Base-by-base conservation (phyloP, 2,329 filamentous ascomycete species). In the Exophiala viscosa region DNA sequence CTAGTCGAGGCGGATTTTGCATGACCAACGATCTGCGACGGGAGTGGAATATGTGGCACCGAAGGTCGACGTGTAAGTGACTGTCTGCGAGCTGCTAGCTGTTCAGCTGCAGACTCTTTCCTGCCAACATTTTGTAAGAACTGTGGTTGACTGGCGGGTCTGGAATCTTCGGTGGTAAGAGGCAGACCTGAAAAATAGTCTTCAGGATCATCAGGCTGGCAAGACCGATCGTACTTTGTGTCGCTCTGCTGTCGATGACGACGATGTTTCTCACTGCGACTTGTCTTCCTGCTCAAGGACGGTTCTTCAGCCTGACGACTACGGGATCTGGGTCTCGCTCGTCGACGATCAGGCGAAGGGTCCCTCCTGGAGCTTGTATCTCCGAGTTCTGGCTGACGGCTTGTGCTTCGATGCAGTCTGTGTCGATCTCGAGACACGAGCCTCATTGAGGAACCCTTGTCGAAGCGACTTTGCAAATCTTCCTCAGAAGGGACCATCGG, bases 21-120 rank as follows among this genome's bases (percentile, higher is more conserved):
- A 41, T 61, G 63, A n/a, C 67, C 63, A 5, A 76, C 55, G 5
- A 39, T 31, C 42, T 83, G 76, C 7, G 76, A 77, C 0, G 91
- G 91, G 60, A 90, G 85, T 4, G 88, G 85, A 55, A 96, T 95
- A 0, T 83, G 75, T 0, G 90, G 90, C 2, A 85, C 89, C 18
- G 87, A 88, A 3, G 90, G 87, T 45, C 90, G 82, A 50, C 88
- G 82, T 15, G 88, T 89, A 20, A 95, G 76, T 11, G 92, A 96
- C 65, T 88, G 83, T 52, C 92, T 85, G 23, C 92, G 84, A 64
- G 93, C 88, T 69, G 96, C 91, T 1, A 97, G 80, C 69, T 96
- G 91, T 43, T 87, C 84, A 6, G 90, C 90, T 8, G 87, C 87
- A 44, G 84, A 76, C 60, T 90, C 87, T 70, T 86, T 88, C 70